Evolutionary conservation across 2,329 filamentous ascomycete genomes (phyloP), one percentile per base, ranked within the genome.

Genomic region (Periconia macrospinosa): DNA sequence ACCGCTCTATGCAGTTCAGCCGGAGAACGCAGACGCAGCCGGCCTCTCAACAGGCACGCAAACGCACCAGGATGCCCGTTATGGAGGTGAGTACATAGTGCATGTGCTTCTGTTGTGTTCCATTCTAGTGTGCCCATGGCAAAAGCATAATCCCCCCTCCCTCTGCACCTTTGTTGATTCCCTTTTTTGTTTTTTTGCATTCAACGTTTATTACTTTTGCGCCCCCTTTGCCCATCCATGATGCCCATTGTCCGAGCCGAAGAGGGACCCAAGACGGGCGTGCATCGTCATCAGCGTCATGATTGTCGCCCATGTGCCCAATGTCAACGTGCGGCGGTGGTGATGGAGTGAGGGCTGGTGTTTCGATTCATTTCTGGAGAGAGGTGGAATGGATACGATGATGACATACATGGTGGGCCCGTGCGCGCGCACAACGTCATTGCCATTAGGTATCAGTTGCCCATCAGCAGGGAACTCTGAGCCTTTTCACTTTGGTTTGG

Each of bases 51-150:
- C 54, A 18, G 56, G 57, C 46, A 27, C 41, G 30, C 19, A 33
- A 48, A 52, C 43, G 50, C 17, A 54, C 50, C 57, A 69, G 58
- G 58, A 69, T 67, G 62, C 59, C 69, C 6, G 65, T 72, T 1
- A 71, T 73, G 9, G 69, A 72, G 68, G 70, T 73, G 58, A 66
- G 70, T 55, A 30, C 46, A 44, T 47, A 52, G 54, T 65, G 63
- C 64, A 66, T 63, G 55, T 59, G 57, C 58, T 58, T 56, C 53
- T 47, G 47, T 46, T 33, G 56, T 57, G n/a, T 50, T 56, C 45
- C 47, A 52, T 47, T 54, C 54, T 51, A 43, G 41, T 52, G 45
- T 52, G 23, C 33, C 17, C 7, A 14, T 43, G 33, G 5, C 33
- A 6, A 37, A 37, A 37, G 33, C 33, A 37, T 37, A 37, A 37